Percentiles rank a stretch among this genome's conserved stretches.
phyloP scores from a whole-genome alignment of 2,329 filamentous ascomycete species.

The Diplodia intermedia region DNA sequence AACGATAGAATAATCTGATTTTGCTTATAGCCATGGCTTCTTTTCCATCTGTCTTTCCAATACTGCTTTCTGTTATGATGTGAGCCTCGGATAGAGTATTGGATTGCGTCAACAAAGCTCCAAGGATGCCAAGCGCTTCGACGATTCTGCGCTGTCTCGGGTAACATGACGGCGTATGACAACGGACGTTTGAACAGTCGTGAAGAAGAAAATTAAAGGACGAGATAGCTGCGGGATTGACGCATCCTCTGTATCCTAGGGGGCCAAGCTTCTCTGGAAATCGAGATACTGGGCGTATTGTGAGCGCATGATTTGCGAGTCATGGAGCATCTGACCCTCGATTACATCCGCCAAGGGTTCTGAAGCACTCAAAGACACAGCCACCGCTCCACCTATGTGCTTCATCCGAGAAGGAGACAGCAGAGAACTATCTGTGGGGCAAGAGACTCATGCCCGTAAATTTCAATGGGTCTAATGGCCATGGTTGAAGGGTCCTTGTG shows the following conservation, averaged over 20 bases:
- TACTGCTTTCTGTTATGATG: not conserved
- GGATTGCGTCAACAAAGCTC: not conserved
- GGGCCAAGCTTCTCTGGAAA: not conserved
- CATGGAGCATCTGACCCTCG: not conserved
- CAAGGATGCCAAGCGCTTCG: not conserved
- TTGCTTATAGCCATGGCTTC: not conserved
- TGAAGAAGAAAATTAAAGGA: not conserved
- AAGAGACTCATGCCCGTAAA: not conserved
- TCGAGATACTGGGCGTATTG: not conserved
- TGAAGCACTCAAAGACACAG: constrained; percentile 10
- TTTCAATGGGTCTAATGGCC: not conserved
- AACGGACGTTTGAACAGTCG: not conserved
- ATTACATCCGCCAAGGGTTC: not conserved
- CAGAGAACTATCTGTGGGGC: not conserved
- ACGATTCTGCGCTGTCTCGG: not conserved
- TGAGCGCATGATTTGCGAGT: constrained; percentile 21
- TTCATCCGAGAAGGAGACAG: not conserved
- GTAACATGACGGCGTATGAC: not conserved
- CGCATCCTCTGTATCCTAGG: not conserved
- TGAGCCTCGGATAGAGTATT: not conserved
- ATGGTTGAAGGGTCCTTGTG: not conserved
- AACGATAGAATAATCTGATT: not conserved
- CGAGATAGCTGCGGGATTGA: not conserved
- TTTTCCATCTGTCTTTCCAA: not conserved
- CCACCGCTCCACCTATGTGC: not conserved